Conservation (phyloP, 345 rosid genomes). For the Eucalyptus dawsonii region DNA sequence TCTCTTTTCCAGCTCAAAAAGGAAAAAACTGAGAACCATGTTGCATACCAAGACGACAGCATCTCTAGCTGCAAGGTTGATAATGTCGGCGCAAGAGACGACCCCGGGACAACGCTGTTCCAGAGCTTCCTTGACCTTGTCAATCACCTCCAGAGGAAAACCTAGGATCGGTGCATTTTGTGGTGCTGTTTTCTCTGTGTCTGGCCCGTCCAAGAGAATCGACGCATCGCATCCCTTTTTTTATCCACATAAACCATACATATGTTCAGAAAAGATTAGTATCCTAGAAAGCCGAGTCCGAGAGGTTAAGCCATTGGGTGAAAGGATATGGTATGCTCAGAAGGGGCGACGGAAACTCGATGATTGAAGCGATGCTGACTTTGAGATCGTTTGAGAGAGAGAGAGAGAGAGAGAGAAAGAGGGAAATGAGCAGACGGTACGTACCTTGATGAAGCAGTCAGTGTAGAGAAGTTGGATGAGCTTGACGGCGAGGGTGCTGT, state of each 20-base stretch:
- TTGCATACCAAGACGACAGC: slow-evolving; percentile 48
- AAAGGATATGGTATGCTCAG: background rate
- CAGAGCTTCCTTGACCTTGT: slow-evolving; percentile 57
- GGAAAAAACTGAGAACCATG: background rate
- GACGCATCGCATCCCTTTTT: background rate
- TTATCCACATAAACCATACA: background rate
- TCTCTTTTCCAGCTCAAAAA: background rate
- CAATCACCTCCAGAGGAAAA: slow-evolving; percentile 23
- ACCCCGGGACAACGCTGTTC: slow-evolving; percentile 54
- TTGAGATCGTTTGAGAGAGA: background rate
- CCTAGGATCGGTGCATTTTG: slow-evolving; percentile 33
- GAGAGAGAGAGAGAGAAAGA: background rate
- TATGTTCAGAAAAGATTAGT: background rate
- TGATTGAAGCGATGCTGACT: background rate
- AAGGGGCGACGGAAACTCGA: background rate
- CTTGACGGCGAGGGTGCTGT: background rate
- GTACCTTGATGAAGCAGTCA: background rate
- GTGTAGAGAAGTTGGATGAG: background rate
- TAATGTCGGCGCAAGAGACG: slow-evolving; percentile 82
- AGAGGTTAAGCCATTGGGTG: background rate
- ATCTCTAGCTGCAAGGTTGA: slow-evolving; percentile 73
- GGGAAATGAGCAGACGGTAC: background rate
- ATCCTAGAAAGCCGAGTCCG: background rate
- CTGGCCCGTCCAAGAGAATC: background rate
- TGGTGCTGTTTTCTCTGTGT: background rate